Evolutionary conservation across 169 alveolate species (phyloP).

Genomic region (Besnoitia besnoiti): DNA sequence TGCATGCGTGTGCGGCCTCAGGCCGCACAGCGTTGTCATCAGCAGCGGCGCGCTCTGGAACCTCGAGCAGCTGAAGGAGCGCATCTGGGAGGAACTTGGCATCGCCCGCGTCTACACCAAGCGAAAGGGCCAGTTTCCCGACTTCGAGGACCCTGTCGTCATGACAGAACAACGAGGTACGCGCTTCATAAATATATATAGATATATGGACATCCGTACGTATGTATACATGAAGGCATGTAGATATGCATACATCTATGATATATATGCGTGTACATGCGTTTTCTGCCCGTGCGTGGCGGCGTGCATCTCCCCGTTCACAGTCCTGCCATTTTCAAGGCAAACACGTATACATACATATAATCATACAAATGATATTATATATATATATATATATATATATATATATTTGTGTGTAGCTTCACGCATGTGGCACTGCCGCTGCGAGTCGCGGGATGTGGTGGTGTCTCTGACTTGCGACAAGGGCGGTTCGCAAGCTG

Average conservation of each 20-base stretch:
- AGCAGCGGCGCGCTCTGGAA: slow-evolving; percentile 92
- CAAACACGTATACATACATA: neutral
- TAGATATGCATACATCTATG: neutral
- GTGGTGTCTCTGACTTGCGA: neutral
- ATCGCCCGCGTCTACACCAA: slow-evolving; percentile 96
- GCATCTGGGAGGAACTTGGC: slow-evolving; percentile 95
- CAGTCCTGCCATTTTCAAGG: neutral
- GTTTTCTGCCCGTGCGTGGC: too few relatives aligned
- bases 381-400: neutral
- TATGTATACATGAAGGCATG: neutral
- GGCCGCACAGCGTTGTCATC: slow-evolving; percentile 62
- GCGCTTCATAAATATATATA: neutral
- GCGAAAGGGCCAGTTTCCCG: slow-evolving; percentile 96
- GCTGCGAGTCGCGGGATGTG: too few relatives aligned
- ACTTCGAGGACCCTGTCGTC: slow-evolving; percentile 96
- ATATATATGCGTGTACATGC: neutral
- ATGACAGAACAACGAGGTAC: slow-evolving; percentile 86
- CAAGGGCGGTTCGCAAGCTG: too few relatives aligned
- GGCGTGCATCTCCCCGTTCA: neutral
- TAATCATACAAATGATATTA: too few relatives aligned
- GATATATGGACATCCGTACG: neutral
- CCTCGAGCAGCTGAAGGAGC: slow-evolving; percentile 93
- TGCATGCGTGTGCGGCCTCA: too few relatives aligned
- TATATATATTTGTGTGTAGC: neutral
- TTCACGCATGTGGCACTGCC: neutral